Percentiles rank a stretch among this genome's conserved stretches.
Conservation (phyloP, 1,139 yeast species). For the Scheffersomyces insectosa region DNA sequence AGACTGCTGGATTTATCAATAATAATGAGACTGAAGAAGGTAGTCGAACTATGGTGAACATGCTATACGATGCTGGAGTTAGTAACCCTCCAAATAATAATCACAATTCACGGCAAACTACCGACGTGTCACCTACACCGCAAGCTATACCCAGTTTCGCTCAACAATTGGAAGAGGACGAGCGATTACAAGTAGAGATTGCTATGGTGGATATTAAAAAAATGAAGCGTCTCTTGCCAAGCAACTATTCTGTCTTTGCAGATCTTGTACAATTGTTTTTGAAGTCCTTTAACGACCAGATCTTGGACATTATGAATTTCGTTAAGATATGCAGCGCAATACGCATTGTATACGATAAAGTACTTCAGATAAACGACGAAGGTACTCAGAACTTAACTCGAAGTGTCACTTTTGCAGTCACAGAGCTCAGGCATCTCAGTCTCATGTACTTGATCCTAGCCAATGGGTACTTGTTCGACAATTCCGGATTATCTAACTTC, state of each 20-base stretch:
- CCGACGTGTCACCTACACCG: not conserved
- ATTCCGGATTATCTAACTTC: slow-evolving; percentile 5
- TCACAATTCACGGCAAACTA: too few species aligned
- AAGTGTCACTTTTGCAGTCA: slow-evolving; percentile 6
- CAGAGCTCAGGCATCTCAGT: slow-evolving; percentile 12
- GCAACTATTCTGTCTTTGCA: slow-evolving; percentile 6
- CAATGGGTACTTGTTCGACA: slow-evolving; percentile 23
- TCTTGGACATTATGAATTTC: slow-evolving; percentile 7
- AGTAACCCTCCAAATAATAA: too few species aligned
- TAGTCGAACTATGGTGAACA: not conserved
- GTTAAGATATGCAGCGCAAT: slow-evolving; percentile 3
- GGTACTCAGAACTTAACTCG: slow-evolving; percentile 6
- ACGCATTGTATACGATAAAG: slow-evolving; percentile 6
- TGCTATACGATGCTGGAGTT: not conserved
- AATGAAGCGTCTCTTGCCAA: slow-evolving; percentile 11
- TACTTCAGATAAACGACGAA: slow-evolving; percentile 6
- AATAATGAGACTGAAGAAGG: not conserved
- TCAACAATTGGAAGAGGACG: slow-evolving; percentile 7
- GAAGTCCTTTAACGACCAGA: slow-evolving; percentile 8
- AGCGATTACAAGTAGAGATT: slow-evolving; percentile 6
- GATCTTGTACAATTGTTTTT: slow-evolving; percentile 7
- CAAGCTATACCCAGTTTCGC: slow-evolving; percentile 1
- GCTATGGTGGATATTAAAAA: slow-evolving; percentile 10
- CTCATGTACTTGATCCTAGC: slow-evolving; percentile 22
- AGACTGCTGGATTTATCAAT: not conserved